These are phyloP conservation scores for Fusarium avenaceum DNA, from an alignment of 2,329 filamentous ascomycete genomes.

Conservation along the genomic window DNA sequence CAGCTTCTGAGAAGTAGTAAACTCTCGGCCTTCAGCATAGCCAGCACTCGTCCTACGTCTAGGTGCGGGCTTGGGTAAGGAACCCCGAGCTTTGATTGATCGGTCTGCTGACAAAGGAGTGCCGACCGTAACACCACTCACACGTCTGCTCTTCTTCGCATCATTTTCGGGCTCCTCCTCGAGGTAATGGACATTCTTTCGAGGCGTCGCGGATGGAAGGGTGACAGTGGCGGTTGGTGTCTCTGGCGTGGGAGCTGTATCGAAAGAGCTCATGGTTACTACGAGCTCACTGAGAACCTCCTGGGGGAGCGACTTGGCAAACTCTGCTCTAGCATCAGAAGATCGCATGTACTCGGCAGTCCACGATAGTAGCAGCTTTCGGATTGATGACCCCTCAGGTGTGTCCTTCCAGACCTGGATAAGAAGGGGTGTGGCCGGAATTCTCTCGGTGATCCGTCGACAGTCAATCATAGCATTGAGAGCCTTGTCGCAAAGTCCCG, in stretches of 20 bases:
- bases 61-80: slow-evolving; percentile 52
- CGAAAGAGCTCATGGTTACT: slow-evolving; percentile 70
- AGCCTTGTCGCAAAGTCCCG: slow-evolving; percentile 68
- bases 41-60: slow-evolving; percentile 55
- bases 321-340: slow-evolving; percentile 68
- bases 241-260: slow-evolving; percentile 55
- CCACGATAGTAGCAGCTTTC: slow-evolving; percentile 71
- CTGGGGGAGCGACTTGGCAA: slow-evolving; percentile 72
- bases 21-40: slow-evolving; percentile 51
- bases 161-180: slow-evolving; percentile 61
- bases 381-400: slow-evolving; percentile 70
- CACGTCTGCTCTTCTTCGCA: slow-evolving; percentile 60
- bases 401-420: slow-evolving; percentile 74
- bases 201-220: slow-evolving; percentile 43
- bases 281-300: slow-evolving; percentile 74
- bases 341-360: slow-evolving; percentile 73
- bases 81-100: slow-evolving; percentile 49
- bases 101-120: slow-evolving; percentile 40
- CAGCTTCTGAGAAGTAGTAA: slow-evolving; percentile 62
- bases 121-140: slow-evolving; percentile 43
- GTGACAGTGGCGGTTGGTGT: slow-evolving; percentile 28
- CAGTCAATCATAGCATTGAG: slow-evolving; percentile 71
- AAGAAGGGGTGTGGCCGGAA: slow-evolving; percentile 70
- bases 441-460: slow-evolving; percentile 65
- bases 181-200: slow-evolving; percentile 65